A percentile compares a stretch with the other conserved stretches of the same genome.
These are phyloP conservation scores for Falciphora oryzae DNA, from an alignment of 2,329 filamentous ascomycete species.

Conservation along the genomic window DNA sequence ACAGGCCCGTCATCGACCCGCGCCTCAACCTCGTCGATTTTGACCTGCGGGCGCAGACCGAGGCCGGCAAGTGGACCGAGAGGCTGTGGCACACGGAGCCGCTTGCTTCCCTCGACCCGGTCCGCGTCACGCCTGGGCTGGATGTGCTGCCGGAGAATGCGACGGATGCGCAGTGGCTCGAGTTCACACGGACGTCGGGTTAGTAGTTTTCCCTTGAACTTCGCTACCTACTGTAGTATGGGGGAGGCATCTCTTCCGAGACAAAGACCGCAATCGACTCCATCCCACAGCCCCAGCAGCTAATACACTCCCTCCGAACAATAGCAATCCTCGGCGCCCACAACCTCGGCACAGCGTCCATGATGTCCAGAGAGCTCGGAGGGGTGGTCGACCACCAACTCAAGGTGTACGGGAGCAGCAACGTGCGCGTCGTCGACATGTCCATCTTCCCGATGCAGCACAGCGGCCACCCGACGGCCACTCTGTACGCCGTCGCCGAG, in stretches of 20 bases:
- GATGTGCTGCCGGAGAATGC: constrained; percentile 24
- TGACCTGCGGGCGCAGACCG: constrained; percentile 14
- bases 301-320: constrained; percentile 30
- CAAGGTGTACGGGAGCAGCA: constrained; percentile 34
- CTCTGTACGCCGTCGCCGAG: constrained; percentile 42
- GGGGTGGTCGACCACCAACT: constrained; percentile 35
- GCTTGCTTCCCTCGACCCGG: constrained; percentile 34
- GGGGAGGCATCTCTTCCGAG: too few relatives aligned
- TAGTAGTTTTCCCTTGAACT: constrained; percentile 19
- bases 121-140: constrained; percentile 31
- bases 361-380: constrained; percentile 33
- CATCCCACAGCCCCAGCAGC: constrained; percentile 19
- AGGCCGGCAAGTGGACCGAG: constrained; percentile 15
- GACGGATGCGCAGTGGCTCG: constrained; percentile 19
- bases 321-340: constrained; percentile 37
- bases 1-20: constrained; percentile 44
- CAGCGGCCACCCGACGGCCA: constrained; percentile 36
- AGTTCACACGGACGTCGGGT: neutral
- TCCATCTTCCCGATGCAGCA: constrained; percentile 32
- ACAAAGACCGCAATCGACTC: too few relatives aligned
- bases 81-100: constrained; percentile 29
- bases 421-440: constrained; percentile 37
- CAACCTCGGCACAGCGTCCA: constrained; percentile 27
- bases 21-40: constrained; percentile 34
- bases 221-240: neutral